Conservation (phyloP, 345 rosid genomes). For the Linum trigynum region DNA sequence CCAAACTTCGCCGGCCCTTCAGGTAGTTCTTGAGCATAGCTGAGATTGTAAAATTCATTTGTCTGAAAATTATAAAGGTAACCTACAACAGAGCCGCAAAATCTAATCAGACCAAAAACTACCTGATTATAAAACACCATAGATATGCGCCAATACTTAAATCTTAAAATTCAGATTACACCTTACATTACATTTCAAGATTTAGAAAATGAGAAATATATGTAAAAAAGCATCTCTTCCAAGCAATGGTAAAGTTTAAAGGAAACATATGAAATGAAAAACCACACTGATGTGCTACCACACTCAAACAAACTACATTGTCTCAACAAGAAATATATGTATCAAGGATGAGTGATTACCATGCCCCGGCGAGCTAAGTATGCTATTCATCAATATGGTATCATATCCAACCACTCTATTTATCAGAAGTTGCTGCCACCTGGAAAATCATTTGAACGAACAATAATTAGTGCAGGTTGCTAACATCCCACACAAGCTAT, state of each 20-base stretch:
- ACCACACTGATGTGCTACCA: not conserved
- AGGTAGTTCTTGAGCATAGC: constrained; percentile 70
- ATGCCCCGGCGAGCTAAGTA: constrained; percentile 79
- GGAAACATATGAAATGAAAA: not conserved
- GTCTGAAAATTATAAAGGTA: constrained; percentile 84
- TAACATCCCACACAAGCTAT: not conserved
- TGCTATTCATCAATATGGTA: constrained; percentile 95
- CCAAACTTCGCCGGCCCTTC: constrained; percentile 81
- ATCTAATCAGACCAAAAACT: not conserved
- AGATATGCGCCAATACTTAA: no score
- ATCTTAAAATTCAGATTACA: not conserved
- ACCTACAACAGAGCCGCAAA: constrained; percentile 39
- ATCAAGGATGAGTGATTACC: constrained; percentile 38
- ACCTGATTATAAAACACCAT: not conserved
- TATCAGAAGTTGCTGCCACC: constrained; percentile 99
- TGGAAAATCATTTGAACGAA: constrained; percentile 18
- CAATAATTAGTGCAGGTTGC: not conserved
- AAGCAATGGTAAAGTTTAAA: not conserved
- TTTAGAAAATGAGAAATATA: not conserved
- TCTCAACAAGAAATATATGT: not conserved
- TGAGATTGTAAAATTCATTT: constrained; percentile 85
- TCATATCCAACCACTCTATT: constrained; percentile 98
- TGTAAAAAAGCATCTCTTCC: not conserved
- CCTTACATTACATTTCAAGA: not conserved
- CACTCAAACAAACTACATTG: not conserved